These are phyloP conservation scores for Stereum hirsutum DNA, from an alignment of 1,284 basidiomycete species.

Conservation along the genomic window DNA sequence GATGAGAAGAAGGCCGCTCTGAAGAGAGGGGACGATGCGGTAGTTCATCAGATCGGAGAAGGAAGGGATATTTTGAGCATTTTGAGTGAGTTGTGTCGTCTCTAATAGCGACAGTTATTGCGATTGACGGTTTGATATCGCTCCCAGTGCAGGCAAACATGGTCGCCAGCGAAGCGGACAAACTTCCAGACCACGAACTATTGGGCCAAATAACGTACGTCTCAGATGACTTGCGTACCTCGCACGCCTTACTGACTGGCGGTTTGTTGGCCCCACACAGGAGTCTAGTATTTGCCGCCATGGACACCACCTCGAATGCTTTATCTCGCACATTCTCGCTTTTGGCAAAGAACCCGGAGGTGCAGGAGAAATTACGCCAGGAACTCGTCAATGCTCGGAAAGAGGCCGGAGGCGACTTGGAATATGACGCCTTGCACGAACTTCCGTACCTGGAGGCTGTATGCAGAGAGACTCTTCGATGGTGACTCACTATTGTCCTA, in stretches of 20 bases:
- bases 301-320: conserved; percentile 28
- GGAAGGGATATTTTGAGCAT: conserved; percentile 40
- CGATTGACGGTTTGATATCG: too few species aligned
- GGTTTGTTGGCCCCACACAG: conserved; percentile 12
- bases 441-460: conserved; percentile 5
- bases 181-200: conserved; percentile 2
- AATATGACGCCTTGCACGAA: neutral
- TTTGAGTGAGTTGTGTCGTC: conserved; percentile 22
- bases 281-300: conserved; percentile 26
- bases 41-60: conserved; percentile 21
- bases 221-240: neutral
- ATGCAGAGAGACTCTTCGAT: conserved; percentile 1
- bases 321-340: conserved; percentile 27
- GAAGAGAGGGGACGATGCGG: conserved; percentile 22
- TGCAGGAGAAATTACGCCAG: conserved; percentile 3
- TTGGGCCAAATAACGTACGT: conserved; percentile 5
- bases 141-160: conserved; percentile 2
- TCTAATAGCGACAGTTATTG: too few species aligned
- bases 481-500: too few species aligned
- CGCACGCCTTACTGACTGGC: neutral
- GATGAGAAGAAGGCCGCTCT: conserved; percentile 29
- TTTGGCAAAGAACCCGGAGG: conserved; percentile 21
- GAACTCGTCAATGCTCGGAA: neutral
- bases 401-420: neutral
- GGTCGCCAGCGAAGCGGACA: conserved; percentile 3